Base-by-base conservation (phyloP, 2,329 filamentous ascomycete genomes). In the Knufia fluminis region DNA sequence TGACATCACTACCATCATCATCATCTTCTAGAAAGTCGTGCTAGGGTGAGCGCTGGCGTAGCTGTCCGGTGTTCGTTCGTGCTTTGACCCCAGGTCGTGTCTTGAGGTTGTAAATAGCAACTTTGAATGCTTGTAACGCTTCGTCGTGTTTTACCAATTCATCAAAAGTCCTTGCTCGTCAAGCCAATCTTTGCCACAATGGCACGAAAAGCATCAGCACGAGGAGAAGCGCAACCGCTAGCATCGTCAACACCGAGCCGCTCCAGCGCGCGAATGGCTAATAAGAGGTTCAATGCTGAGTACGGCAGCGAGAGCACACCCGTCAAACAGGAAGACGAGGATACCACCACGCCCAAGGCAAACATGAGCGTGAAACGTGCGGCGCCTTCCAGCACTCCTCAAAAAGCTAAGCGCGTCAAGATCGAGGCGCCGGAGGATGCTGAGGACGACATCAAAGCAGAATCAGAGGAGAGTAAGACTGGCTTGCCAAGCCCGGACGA, bases 351-450 rank as follows among this genome's bases (percentile, higher is more conserved):
- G n/a, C 17, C n/a, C 4, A 49, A 49, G 26, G 46, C 46, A 9
- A 48, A 42, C 33, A 43, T 14, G 7, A 36, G 38, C 16, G 39
- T 23, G 1, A 49, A 49, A 23, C 32, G 46, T 10, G 20, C 39
- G 10, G 23, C 46, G 14, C 38, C 38, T 3, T 22, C 36, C 22
- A 32, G 19, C 24, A 32, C 23, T 2, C 10, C 46, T 23, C 14
- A 31, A 23, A 35, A 33, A 12, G 16, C 38, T 9, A 49, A 49
- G 23, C 22, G 46, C 16, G 46, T 49, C n/a, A 49, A 49, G 24
- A 14, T 43, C 9, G 46, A 49, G 26, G 20, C 24, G 23, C n/a
- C 22, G 7, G 44, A 39, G 10, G 35, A 48, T 40, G 23, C 3
- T 28, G 35, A 28, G n/a, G 35, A 31, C 8, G 42, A 14, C 3